Evolutionary conservation across 2,329 filamentous ascomycete genomes (phyloP), one percentile per base, ranked within the genome.

Genomic region (Talaromyces sp.): DNA sequence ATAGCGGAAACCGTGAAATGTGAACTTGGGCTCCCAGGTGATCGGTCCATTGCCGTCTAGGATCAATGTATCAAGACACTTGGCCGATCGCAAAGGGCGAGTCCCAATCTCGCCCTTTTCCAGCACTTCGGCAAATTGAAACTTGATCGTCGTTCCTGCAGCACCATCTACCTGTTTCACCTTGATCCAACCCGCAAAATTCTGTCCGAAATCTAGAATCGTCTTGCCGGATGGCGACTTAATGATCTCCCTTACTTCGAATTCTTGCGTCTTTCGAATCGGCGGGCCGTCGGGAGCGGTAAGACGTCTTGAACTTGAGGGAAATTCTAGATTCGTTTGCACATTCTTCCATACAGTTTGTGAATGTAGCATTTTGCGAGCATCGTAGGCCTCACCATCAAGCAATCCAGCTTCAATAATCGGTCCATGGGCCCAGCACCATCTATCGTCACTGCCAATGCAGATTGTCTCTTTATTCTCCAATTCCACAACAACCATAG

Each of bases 191-290:
- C 85, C 85, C 0, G 86, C 85, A 0, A 87, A 73, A 68, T 87
- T 87, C 70, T 87, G 85, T 1, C 85, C 85, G 71, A 87, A 87
- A 64, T 87, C 84, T 31, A 87, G 66, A 0, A 86, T 73, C 0
- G 75, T 81, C 68, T 84, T 84, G 3, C 83, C 82, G 0, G 79
- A 79, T 0, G 76, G 72, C 0, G 77, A 76, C 2, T 54, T 68
- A 37, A 78, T 72, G 8, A 78, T 72, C 0, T 70, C 60, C 4
- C 65, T 61, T 0, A 76, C 73, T 33, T 68, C 69, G 27, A 75
- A 37, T 49, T 70, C 71, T 66, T 79, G 73, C 1, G 73, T 71
- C 3, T 70, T 69, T n/a, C 80, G 74, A 0, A 85, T 79, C 0
- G 83, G 83, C 2, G 82, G 78, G 0, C 72, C 77, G 66, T 81